These are phyloP conservation scores for Hydnomerulius pinastri DNA, from an alignment of 768 basidiomycete species.

Conservation along the genomic window DNA sequence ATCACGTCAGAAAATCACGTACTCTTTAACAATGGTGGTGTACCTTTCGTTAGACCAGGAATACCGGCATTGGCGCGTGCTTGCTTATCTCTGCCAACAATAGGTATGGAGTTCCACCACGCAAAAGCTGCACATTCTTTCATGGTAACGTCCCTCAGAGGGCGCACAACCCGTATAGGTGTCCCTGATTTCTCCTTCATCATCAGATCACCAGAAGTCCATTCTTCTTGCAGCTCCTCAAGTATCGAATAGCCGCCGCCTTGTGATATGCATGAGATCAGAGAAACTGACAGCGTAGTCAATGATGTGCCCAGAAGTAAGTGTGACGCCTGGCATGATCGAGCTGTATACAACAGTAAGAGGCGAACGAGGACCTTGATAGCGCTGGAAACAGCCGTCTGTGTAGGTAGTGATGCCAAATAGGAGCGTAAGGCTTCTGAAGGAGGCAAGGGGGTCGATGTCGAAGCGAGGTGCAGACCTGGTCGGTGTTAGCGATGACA, in stretches of 20 bases:
- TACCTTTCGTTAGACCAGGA: slow-evolving; percentile 68
- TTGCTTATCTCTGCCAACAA: slow-evolving; percentile 51
- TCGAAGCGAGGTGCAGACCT: slow-evolving; percentile 25
- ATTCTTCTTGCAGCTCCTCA: slow-evolving; percentile 74
- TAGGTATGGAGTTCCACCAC: slow-evolving; percentile 64
- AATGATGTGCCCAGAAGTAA: slow-evolving; percentile 76
- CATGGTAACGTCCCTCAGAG: slow-evolving; percentile 70
- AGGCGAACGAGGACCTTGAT: slow-evolving; percentile 63
- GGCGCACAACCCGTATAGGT: slow-evolving; percentile 57
- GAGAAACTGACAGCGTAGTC: slow-evolving; percentile 73
- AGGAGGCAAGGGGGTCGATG: slow-evolving; percentile 15
- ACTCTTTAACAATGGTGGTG: background rate
- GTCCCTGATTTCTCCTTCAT: slow-evolving; percentile 1
- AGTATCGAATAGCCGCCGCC: slow-evolving; percentile 73
- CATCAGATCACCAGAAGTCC: slow-evolving; percentile 39
- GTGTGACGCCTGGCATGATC: slow-evolving; percentile 63
- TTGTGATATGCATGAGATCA: slow-evolving; percentile 74
- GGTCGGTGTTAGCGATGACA: slow-evolving; percentile 3
- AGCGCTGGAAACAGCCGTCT: slow-evolving; percentile 63
- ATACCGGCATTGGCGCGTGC: slow-evolving; percentile 59
- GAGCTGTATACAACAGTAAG: slow-evolving; percentile 69
- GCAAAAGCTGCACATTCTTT: slow-evolving; percentile 81
- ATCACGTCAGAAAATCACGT: background rate
- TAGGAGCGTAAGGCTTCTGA: slow-evolving; percentile 46
- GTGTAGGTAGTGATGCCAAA: slow-evolving; percentile 69